Evolutionary conservation across 2,329 filamentous ascomycete species (phyloP).

Genomic region (Colletotrichum somersetense): DNA sequence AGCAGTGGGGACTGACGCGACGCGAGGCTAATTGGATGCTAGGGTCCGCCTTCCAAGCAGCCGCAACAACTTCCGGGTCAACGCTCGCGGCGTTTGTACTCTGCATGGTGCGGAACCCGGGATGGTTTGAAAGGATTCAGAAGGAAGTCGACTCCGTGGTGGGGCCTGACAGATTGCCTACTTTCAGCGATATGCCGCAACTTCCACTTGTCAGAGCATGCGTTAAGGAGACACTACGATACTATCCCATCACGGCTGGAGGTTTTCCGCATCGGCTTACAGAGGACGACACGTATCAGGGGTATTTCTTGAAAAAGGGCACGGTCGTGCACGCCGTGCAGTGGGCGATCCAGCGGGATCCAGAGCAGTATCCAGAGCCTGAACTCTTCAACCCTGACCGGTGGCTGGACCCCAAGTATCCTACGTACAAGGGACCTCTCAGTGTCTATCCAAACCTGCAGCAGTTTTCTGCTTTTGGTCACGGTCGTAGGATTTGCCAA

Average conservation of each 20-base stretch:
- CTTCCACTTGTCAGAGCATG: slow-evolving; percentile 55
- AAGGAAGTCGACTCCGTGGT: slow-evolving; percentile 56
- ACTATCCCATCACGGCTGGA: slow-evolving; percentile 58
- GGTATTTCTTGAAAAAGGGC: slow-evolving; percentile 64
- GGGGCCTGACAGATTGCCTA: slow-evolving; percentile 51
- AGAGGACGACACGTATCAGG: slow-evolving; percentile 64
- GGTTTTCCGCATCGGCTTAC: slow-evolving; percentile 65
- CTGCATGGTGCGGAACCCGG: slow-evolving; percentile 49
- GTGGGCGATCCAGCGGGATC: slow-evolving; percentile 63
- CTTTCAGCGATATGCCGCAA: slow-evolving; percentile 51
- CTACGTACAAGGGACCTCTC: slow-evolving; percentile 56
- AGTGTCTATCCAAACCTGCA: slow-evolving; percentile 54
- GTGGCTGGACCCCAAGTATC: slow-evolving; percentile 53
- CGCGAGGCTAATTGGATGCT: slow-evolving; percentile 49
- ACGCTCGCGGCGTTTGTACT: slow-evolving; percentile 47
- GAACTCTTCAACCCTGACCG: slow-evolving; percentile 56
- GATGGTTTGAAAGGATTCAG: slow-evolving; percentile 52
- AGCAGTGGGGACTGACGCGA: slow-evolving; percentile 41
- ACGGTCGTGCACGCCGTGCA: slow-evolving; percentile 65
- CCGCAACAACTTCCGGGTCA: slow-evolving; percentile 53
- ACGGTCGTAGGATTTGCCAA: slow-evolving; percentile 64
- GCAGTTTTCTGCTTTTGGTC: slow-evolving; percentile 64
- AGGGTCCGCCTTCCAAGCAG: slow-evolving; percentile 52
- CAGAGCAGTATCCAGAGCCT: slow-evolving; percentile 53
- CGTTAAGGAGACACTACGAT: slow-evolving; percentile 61